Evolutionary conservation across 306 rosid species (phyloP).

Genomic region (Glycine tomentella): DNA sequence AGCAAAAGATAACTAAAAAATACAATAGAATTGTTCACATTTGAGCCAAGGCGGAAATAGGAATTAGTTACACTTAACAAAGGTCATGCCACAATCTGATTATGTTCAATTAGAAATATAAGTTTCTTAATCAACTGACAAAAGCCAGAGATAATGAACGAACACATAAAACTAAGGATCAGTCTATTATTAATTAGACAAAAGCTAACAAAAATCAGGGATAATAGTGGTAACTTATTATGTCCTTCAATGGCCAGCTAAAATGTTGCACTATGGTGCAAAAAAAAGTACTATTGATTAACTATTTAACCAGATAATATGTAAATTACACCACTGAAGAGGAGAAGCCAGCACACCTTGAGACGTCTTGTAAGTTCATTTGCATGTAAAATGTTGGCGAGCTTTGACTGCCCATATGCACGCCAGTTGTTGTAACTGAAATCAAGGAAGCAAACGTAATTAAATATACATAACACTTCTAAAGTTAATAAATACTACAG

Average conservation of each 20-base stretch:
- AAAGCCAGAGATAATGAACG: slow-evolving; percentile 24
- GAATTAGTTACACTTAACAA: neutral
- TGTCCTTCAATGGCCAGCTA: slow-evolving; percentile 15
- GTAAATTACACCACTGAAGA: slow-evolving; percentile 28
- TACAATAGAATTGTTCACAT: neutral
- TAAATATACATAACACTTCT: slow-evolving; percentile 20
- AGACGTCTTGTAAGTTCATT: slow-evolving; percentile 74
- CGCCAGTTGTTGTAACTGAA: slow-evolving; percentile 68
- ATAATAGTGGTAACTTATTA: slow-evolving; percentile 14
- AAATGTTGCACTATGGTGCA: neutral
- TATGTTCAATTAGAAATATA: slow-evolving; percentile 12
- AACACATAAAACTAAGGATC: slow-evolving; percentile 26
- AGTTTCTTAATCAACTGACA: slow-evolving; percentile 15
- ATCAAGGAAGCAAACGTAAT: slow-evolving; percentile 35
- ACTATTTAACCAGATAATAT: slow-evolving; percentile 30
- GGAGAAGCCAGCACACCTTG: slow-evolving; percentile 59
- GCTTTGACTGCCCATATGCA: slow-evolving; percentile 96
- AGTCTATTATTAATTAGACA: slow-evolving; percentile 1
- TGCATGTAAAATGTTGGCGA: slow-evolving; percentile 86
- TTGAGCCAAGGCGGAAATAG: neutral
- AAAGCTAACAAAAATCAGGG: slow-evolving; percentile 7
- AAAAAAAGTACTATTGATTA: slow-evolving; percentile 15
- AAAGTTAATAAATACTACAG: neutral
- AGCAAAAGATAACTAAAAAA: neutral
- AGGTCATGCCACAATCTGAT: neutral